These are phyloP conservation scores for Exophiala sideris DNA, from an alignment of 2,329 filamentous ascomycete species.

Conservation along the genomic window DNA sequence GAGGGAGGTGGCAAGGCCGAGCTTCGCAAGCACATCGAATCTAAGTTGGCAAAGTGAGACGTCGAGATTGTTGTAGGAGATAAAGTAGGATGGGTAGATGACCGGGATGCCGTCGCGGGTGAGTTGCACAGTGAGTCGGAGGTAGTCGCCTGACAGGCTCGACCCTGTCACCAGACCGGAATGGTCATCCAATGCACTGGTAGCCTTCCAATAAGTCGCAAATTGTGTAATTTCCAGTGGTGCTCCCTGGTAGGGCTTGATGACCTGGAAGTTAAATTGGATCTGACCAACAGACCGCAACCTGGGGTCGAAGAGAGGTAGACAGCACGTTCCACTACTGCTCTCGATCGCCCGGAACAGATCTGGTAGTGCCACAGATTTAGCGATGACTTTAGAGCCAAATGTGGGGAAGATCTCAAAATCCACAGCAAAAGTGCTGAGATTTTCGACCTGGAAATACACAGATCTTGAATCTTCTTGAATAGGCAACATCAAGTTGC, in stretches of 20 bases:
- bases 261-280: constrained; percentile 90
- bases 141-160: constrained; percentile 92
- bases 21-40: constrained; percentile 43
- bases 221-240: constrained; percentile 97
- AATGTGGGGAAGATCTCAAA: constrained; percentile 98
- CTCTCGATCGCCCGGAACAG: constrained; percentile 74
- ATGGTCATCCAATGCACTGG: constrained; percentile 83
- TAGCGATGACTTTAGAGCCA: constrained; percentile 94
- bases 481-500: constrained; percentile 91
- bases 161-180: constrained; percentile 90
- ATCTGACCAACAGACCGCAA: constrained; percentile 90
- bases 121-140: constrained; percentile 85
- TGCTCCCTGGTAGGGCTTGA: constrained; percentile 90
- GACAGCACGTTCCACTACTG: constrained; percentile 74
- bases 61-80: constrained; percentile 71
- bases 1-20: constrained; percentile 37
- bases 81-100: constrained; percentile 80
- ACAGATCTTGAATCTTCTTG: constrained; percentile 92
- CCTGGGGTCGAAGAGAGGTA: constrained; percentile 89
- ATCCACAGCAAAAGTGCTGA: constrained; percentile 90
- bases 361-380: constrained; percentile 84
- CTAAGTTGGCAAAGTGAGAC: constrained; percentile 78
- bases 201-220: constrained; percentile 98
- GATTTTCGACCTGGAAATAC: constrained; percentile 91
- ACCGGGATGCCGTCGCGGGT: constrained; percentile 85